A percentile compares a stretch with the other conserved stretches of the same genome.
Evolutionary conservation across 1,284 basidiomycete species (phyloP).

Genomic region (Leccinum brunneo-olivaceum): DNA sequence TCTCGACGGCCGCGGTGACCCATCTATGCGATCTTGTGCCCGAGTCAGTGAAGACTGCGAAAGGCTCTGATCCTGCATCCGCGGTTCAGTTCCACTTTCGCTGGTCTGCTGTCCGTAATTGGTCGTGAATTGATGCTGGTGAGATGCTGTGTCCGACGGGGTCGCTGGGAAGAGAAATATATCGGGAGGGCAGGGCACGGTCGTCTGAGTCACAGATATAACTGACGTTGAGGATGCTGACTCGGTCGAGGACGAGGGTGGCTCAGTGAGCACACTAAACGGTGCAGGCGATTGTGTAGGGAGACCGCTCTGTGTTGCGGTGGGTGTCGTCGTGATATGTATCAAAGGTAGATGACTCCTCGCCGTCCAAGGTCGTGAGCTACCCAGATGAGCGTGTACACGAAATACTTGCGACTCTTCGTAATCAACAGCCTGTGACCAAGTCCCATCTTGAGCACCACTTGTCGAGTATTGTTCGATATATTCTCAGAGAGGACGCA

Average conservation of each 20-base stretch:
- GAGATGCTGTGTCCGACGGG: constrained; percentile 19
- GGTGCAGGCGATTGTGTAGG: constrained; percentile 19
- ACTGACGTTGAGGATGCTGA: constrained; percentile 16
- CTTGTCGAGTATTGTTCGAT: not conserved
- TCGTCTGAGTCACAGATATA: constrained; percentile 5
- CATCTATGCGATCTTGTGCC: constrained; percentile 16
- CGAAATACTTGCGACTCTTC: constrained; percentile 13
- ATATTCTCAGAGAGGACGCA: constrained; percentile 7
- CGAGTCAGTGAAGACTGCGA: constrained; percentile 1
- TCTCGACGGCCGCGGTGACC: constrained; percentile 17
- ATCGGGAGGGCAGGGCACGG: constrained; percentile 18
- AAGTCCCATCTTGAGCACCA: constrained; percentile 11
- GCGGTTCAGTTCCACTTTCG: not conserved
- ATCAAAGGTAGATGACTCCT: constrained; percentile 21
- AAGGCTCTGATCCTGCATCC: constrained; percentile 5
- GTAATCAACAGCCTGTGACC: constrained; percentile 21
- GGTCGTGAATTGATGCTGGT: constrained; percentile 8
- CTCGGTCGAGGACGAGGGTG: constrained; percentile 19
- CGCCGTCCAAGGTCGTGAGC: constrained; percentile 15
- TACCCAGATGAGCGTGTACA: constrained; percentile 9
- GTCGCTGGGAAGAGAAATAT: constrained; percentile 27
- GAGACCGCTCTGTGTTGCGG: not conserved
- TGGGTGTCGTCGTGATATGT: constrained; percentile 23
- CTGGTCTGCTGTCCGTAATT: constrained; percentile 2
- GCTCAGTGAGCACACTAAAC: constrained; percentile 28